Evolutionary conservation across 371 early-diverging fungal species (phyloP), one percentile per base, ranked within the genome.

Genomic region (Circinella minor): DNA sequence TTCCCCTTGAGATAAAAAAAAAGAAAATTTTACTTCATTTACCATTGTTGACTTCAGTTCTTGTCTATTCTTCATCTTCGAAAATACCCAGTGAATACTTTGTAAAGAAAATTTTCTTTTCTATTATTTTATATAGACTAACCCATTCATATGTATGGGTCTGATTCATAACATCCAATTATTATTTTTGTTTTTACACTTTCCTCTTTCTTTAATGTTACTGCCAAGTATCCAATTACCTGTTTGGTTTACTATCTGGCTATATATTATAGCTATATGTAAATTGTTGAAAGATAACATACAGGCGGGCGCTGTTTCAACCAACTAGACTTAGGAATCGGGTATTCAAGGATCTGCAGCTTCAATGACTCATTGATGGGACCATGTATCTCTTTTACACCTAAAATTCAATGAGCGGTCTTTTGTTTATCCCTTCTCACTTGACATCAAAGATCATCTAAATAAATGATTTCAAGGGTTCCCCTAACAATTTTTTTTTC

Each of bases 281-380:
- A 46, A 17, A 20, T 8, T 14, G 5, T 4, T 17, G 14, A 14
- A 51, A 14, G 27, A 0, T 51, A 15, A n/a, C 15, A n/a, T 4
- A 51, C 8, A 5, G 0, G 0, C 3, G 1, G 47, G 48, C 43
- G 46, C 65, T 37, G 65, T 43, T 64, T 57, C 27, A 57, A 57
- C 57, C 4, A 5, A 18, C 11, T 43, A 27, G 27, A 27, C 27
- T 27, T 27, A 14, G 36, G 57, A 27, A 57, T 57, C 57, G 57
- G 57, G 57, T 57, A 57, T 27, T 57, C 18, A 57, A 57, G 57
- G 20, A 57, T 27, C 20, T 57, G 57, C 57, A 57, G 10, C n/a
- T 57, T 7, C 36, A 57, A n/a, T 57, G 57, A 57, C 57, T 57
- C 57, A 57, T 57, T 34, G 10, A 57, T 34, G 57, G 57, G n/a